Evolutionary conservation across 2,329 filamentous ascomycete genomes (phyloP).

Genomic region (Cladosporium colombiae): DNA sequence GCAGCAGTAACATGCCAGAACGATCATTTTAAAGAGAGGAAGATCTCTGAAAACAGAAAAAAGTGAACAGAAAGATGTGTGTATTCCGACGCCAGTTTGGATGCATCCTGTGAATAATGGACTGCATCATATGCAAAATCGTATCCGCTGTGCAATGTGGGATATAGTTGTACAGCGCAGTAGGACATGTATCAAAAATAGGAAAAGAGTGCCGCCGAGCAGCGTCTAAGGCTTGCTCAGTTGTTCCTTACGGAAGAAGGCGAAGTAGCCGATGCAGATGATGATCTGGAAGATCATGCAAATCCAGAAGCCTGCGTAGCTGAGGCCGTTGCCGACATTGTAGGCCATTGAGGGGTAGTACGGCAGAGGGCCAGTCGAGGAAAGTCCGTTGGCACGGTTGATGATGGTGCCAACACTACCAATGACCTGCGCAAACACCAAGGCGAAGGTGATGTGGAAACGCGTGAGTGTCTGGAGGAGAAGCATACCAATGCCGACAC

Average conservation of each 20-base stretch:
- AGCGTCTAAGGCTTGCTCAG: slow-evolving; percentile 51
- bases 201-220: not conserved
- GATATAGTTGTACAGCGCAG: slow-evolving; percentile 10
- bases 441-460: slow-evolving; percentile 63
- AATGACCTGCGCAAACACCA: slow-evolving; percentile 62
- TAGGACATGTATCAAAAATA: not conserved
- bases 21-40: slow-evolving; percentile 7
- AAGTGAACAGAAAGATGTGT: slow-evolving; percentile 13
- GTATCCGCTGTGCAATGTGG: slow-evolving; percentile 12
- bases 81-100: slow-evolving; percentile 18
- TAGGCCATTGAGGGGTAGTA: slow-evolving; percentile 64
- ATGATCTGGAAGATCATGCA: slow-evolving; percentile 58
- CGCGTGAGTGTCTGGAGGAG: slow-evolving; percentile 63
- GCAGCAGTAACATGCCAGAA: slow-evolving; percentile 18
- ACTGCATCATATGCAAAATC: slow-evolving; percentile 19
- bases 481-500: slow-evolving; percentile 68
- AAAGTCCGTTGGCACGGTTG: slow-evolving; percentile 61
- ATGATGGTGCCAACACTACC: slow-evolving; percentile 64
- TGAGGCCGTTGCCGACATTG: slow-evolving; percentile 48
- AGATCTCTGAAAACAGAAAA: not conserved
- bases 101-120: slow-evolving; percentile 11
- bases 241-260: slow-evolving; percentile 61
- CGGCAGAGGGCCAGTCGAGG: slow-evolving; percentile 60
- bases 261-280: slow-evolving; percentile 60
- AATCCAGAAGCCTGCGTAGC: slow-evolving; percentile 62